These are phyloP conservation scores for Aspergillus calidoustus DNA, from an alignment of 2,329 filamentous ascomycete species.

Conservation along the genomic window DNA sequence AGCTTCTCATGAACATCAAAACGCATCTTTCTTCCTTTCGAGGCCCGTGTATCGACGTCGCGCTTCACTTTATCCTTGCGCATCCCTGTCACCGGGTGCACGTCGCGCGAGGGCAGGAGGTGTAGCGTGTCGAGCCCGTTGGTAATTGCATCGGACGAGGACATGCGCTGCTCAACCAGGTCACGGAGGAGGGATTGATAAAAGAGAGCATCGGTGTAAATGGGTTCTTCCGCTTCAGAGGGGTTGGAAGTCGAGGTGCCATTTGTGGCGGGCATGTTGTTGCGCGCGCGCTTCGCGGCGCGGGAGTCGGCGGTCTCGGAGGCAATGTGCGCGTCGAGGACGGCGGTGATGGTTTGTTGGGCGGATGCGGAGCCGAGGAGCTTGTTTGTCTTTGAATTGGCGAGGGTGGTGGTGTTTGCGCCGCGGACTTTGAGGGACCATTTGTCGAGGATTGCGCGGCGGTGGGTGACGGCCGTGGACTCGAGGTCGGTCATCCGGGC, in stretches of 20 bases:
- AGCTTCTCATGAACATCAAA: conserved; percentile 97
- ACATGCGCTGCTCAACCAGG: conserved; percentile 84
- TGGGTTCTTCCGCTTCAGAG: conserved; percentile 49
- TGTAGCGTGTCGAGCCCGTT: conserved; percentile 52
- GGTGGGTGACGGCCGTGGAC: conserved; percentile 59
- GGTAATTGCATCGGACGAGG: conserved; percentile 56
- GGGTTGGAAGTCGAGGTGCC: conserved; percentile 1
- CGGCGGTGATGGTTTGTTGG: conserved; percentile 55
- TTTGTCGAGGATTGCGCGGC: conserved; percentile 78
- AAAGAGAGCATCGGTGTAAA: conserved; percentile 95
- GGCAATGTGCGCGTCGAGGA: conserved; percentile 51
- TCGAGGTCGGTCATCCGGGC: conserved; percentile 71
- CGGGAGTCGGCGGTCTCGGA: conserved; percentile 41
- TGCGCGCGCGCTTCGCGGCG: conserved; percentile 38
- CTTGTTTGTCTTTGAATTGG: conserved; percentile 60
- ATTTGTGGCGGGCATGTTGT: conserved; percentile 13
- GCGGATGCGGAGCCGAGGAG: conserved; percentile 59
- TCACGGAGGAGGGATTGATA: conserved; percentile 93
- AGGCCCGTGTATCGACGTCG: conserved; percentile 88
- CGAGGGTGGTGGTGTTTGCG: conserved; percentile 54
- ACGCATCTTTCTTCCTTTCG: conserved; percentile 90
- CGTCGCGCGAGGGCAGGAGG: conserved; percentile 40
- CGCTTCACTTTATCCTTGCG: conserved; percentile 71
- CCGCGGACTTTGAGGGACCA: conserved; percentile 82
- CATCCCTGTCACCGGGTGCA: conserved; percentile 49